Evolutionary conservation across 805 yeast species (phyloP), one percentile per base, ranked within the genome.

Genomic region (Debaryomyces prosopidis): DNA sequence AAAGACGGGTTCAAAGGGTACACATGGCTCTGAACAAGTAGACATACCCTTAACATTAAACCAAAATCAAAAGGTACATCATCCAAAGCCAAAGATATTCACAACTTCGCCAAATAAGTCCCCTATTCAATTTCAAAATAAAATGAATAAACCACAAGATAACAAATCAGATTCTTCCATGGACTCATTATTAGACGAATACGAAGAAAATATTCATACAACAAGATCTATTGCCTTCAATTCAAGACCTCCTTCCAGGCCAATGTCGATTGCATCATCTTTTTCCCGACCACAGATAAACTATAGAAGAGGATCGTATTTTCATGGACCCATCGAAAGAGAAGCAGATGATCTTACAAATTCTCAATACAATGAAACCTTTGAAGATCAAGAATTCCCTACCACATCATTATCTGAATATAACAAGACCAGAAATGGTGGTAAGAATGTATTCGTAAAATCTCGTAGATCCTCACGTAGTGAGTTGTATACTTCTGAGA

Each of bases 161-260:
- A 27, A 14, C 12, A 50, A 50, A 39, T 63, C 65, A 4, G 64
- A 59, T 31, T 60, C 67, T 1, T 60, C 65, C 15, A 63, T 70
- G 70, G 75, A 74, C 56, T 65, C 75, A 12, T 56, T 73, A 16
- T 53, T 71, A 27, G 75, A 74, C 53, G 69, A 75, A 59, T 62
- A 75, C 60, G 71, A 75, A 50, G 79, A 73, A 30, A 73, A 69
- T 19, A 60, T 71, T 18, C 64, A 66, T 8, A 55, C 51, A 35
- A 61, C 67, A 1, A 55, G 49, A 39, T 58, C 68, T 1, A 51
- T 57, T 18, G 53, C 57, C 10, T 57, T 51, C 37, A 42, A 58
- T 15, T 63, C 71, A 5, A 46, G 62, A 18, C 64, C 62, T 1
- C 59, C 57, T 14, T 63, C 73, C 10, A 50, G 68, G 18, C 59